Conservation (phyloP, 2,329 filamentous ascomycete species). For the Onygenales sp. region DNA sequence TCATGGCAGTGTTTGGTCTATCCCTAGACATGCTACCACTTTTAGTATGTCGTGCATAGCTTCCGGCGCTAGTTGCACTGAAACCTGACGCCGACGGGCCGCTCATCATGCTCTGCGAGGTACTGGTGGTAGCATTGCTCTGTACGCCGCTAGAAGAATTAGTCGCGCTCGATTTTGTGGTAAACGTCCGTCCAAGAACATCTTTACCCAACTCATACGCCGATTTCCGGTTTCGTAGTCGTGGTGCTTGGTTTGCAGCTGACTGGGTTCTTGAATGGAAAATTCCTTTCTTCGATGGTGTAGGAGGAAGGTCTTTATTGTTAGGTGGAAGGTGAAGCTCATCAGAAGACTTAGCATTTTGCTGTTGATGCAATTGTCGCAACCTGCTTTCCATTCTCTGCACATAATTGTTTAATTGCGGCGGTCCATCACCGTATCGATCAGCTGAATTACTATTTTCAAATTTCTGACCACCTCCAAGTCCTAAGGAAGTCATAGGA, state of each 20-base stretch:
- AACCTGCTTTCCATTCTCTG: slow-evolving; percentile 83
- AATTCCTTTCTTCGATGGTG: slow-evolving; percentile 48
- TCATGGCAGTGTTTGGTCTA: slow-evolving; percentile 37
- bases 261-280: slow-evolving; percentile 36
- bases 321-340: slow-evolving; percentile 44
- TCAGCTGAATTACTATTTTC: slow-evolving; percentile 40
- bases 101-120: slow-evolving; percentile 80
- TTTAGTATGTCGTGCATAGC: slow-evolving; percentile 66
- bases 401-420: slow-evolving; percentile 76
- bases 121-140: slow-evolving; percentile 56
- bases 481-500: slow-evolving; percentile 66
- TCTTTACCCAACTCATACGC: slow-evolving; percentile 67
- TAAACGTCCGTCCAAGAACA: slow-evolving; percentile 67
- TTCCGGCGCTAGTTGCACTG: slow-evolving; percentile 91
- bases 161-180: slow-evolving; percentile 78
- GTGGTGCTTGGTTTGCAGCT: slow-evolving; percentile 27
- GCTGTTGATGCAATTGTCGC: slow-evolving; percentile 54
- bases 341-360: slow-evolving; percentile 29
- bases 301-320: slow-evolving; percentile 47
- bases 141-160: slow-evolving; percentile 64
- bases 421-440: slow-evolving; percentile 48
- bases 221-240: slow-evolving; percentile 33
- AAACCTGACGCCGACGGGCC: slow-evolving; percentile 82
- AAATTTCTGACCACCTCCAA: slow-evolving; percentile 41
- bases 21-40: slow-evolving; percentile 22